Conservation (phyloP, 1,284 basidiomycete genomes). For the Vanrija pseudolonga region DNA sequence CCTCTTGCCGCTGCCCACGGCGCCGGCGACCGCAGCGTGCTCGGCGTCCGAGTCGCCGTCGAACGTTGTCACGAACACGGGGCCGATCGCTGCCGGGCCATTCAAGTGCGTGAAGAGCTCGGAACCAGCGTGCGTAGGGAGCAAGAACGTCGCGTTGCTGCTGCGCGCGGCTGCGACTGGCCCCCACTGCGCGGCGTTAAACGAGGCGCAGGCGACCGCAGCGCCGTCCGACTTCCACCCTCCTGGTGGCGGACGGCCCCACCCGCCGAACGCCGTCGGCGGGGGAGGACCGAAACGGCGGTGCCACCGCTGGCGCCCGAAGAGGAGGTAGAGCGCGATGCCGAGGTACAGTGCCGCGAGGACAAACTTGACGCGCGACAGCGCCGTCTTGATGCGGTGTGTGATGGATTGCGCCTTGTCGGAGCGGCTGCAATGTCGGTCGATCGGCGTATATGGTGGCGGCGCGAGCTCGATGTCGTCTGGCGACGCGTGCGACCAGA, state of each 20-base stretch:
- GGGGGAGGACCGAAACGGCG: background rate
- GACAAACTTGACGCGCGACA: too few species aligned
- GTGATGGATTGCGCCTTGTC: too few species aligned
- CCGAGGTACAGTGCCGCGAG: background rate
- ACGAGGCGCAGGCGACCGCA: background rate
- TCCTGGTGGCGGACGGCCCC: too few species aligned
- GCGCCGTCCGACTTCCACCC: too few species aligned
- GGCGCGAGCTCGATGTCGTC: background rate
- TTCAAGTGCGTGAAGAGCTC: constrained; percentile 12
- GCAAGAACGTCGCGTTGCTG: constrained; percentile 14
- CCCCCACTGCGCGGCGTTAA: background rate
- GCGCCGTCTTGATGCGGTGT: too few species aligned
- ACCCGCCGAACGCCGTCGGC: too few species aligned
- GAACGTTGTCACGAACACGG: constrained; percentile 7
- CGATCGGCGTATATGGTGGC: background rate
- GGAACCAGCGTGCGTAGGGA: constrained; percentile 1
- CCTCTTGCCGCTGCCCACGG: background rate
- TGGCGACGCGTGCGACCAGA: background rate
- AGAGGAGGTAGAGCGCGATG: background rate
- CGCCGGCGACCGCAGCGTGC: background rate
- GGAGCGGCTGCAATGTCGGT: too few species aligned
- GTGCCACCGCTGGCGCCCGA: background rate
- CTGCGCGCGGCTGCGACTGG: background rate
- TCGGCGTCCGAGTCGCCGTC: constrained; percentile 10
- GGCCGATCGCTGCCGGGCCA: constrained; percentile 13